These are phyloP conservation scores for cucumber (Cucumis sativus) DNA, from an alignment of 306 rosid species.

Conservation along the genomic window DNA sequence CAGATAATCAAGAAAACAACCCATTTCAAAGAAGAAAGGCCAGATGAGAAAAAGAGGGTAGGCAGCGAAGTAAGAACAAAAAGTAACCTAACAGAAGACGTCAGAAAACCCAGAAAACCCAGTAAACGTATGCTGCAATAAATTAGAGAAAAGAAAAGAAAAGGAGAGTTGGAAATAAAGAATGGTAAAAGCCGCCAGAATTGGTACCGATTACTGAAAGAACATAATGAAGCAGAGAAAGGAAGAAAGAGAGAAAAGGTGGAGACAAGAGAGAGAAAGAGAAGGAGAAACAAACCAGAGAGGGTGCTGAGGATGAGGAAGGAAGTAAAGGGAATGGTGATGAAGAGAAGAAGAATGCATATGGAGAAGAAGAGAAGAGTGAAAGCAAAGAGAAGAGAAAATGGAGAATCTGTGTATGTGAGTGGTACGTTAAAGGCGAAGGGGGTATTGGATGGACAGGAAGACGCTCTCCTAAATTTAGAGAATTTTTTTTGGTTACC, in stretches of 20 bases:
- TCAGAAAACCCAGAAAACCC: background rate
- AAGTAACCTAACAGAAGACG: background rate
- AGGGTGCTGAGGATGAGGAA: background rate
- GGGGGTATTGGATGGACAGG: conserved; percentile 43
- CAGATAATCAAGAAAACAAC: background rate
- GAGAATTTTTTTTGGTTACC: conserved; percentile 16
- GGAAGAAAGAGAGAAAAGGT: background rate
- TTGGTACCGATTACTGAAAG: background rate
- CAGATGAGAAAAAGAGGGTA: background rate
- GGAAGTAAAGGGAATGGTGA: background rate
- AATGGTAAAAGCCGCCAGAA: background rate
- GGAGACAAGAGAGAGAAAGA: background rate
- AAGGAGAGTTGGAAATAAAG: background rate
- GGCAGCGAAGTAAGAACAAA: background rate
- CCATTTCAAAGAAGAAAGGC: background rate
- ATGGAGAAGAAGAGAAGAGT: background rate
- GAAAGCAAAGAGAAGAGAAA: conserved; percentile 3
- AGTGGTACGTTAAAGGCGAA: conserved; percentile 25
- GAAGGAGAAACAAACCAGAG: background rate
- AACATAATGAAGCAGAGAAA: background rate
- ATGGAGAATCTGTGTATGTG: conserved; percentile 61
- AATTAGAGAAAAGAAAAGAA: background rate
- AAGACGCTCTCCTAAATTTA: conserved; percentile 15
- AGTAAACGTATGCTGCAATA: background rate
- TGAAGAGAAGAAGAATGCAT: background rate